Evolutionary conservation across 441 rosid species (phyloP).

Genomic region (Geranium incanum): DNA sequence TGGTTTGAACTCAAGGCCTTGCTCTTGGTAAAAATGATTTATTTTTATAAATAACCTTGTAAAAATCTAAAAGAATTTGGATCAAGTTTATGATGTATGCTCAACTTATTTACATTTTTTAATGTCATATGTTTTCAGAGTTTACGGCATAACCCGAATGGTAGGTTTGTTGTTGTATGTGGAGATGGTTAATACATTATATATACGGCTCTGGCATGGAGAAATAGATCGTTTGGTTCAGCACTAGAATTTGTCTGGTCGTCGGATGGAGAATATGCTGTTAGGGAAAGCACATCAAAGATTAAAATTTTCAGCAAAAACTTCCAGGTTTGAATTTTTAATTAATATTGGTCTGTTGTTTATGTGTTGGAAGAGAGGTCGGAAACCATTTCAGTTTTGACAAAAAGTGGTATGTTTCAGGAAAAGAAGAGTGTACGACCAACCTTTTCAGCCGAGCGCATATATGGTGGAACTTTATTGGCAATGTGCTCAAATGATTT

Average conservation of each 20-base stretch:
- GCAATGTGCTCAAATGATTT: conserved; percentile 98
- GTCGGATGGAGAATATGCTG: conserved; percentile 95
- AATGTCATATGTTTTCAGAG: conserved; percentile 38
- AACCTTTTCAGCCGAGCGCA: conserved; percentile 84
- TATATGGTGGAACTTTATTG: conserved; percentile 79
- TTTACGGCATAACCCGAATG: conserved; percentile 93
- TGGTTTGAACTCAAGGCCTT: no score
- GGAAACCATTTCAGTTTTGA: conserved; percentile 11
- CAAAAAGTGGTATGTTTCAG: conserved; percentile 39
- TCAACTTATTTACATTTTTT: conserved; percentile 8
- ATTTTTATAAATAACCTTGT: not conserved
- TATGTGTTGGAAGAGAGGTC: conserved; percentile 17
- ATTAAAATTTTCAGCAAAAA: conserved; percentile 84
- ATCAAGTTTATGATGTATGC: conserved; percentile 4
- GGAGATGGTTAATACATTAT: no score
- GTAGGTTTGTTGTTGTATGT: conserved; percentile 55
- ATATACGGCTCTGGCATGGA: conserved; percentile 42
- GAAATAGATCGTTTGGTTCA: conserved; percentile 97
- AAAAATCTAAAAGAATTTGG: not conserved
- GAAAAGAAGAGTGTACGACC: conserved; percentile 83
- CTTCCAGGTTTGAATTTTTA: conserved; percentile 64
- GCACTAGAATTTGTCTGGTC: conserved; percentile 97
- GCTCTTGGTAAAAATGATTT: no score
- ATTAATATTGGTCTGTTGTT: conserved; percentile 6
- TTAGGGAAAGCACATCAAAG: conserved; percentile 89